Evolutionary conservation across 768 basidiomycete species (phyloP), one percentile per base, ranked within the genome.

Genomic region (Termitomyces sp.): DNA sequence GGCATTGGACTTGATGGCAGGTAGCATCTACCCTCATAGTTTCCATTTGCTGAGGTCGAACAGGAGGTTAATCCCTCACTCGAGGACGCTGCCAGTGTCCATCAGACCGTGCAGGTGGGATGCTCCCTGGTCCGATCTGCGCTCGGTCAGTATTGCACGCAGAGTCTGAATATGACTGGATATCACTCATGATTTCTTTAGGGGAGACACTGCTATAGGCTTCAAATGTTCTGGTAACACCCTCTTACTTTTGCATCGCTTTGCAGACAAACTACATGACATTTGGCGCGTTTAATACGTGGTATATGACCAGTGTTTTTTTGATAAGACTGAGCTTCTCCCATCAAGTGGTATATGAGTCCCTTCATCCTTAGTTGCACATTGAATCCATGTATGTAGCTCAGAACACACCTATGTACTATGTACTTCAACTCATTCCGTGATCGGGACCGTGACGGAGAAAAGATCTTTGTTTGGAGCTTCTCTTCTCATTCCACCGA

Each of bases 51-150:
- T 59, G 50, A 52, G 46, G 12, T 22, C 54, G 16, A 10, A 56
- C 65, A 94, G 91, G 93, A 99, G 71, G 96, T 99, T 56, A 98
- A 98, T 68, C 97, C 97, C n/a, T 89, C 91, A 0, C 78, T 99
- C 16, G 82, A 79, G 13, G 92, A 94, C 62, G 77, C 75, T 42
- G 78, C 76, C 44, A 85, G 86, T 32, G 95, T 89, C 9, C 72
- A 84, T 60, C 86, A 95, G 73, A 99, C 97, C 0, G 88, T 99
- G 25, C 86, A 91, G 16, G 85, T 95, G 25, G 94, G 94, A 6
- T 91, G 94, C 65, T 93, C 90, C 33, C 76, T 96, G 41, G 83
- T 92, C 27, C 80, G 94, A 29, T 76, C 88, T 31, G 91, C 93
- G 9, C 73, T 96, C 51, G 92, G 92, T 92, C 63, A 49, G 82